These are phyloP conservation scores for Brasilioporus rufonigricans DNA, from an alignment of 768 basidiomycete genomes.

Conservation along the genomic window DNA sequence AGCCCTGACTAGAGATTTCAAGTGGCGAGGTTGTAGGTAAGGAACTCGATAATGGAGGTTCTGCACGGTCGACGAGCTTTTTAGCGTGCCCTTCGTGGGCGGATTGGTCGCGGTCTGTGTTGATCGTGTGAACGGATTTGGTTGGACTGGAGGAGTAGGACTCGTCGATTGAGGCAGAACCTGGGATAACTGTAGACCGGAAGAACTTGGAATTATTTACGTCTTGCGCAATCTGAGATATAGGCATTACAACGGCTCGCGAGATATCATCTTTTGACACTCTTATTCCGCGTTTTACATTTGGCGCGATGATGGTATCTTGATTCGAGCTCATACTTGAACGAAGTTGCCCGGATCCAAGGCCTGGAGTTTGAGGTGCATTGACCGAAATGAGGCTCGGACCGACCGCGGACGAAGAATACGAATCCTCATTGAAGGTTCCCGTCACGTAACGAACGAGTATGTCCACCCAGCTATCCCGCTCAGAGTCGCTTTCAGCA, in stretches of 20 bases:
- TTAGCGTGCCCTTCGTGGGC: conserved; percentile 31
- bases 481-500: conserved; percentile 91
- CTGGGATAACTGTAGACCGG: conserved; percentile 38
- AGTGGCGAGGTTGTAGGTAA: conserved; percentile 50
- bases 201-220: conserved; percentile 57
- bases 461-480: conserved; percentile 93
- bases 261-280: conserved; percentile 61
- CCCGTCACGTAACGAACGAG: conserved; percentile 87
- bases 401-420: conserved; percentile 41
- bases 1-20: conserved; percentile 30
- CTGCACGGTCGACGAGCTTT: conserved; percentile 47
- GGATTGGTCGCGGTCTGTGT: conserved; percentile 27
- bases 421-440: conserved; percentile 69
- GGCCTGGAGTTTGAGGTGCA: conserved; percentile 24
- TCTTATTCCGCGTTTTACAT: conserved; percentile 37
- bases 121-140: conserved; percentile 48
- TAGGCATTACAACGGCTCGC: conserved; percentile 51
- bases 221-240: conserved; percentile 57
- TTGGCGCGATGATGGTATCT: conserved; percentile 22
- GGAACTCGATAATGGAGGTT: conserved; percentile 62
- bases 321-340: conserved; percentile 53
- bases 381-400: conserved; percentile 26
- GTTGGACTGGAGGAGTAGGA: conserved; percentile 51
- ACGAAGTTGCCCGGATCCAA: conserved; percentile 45
- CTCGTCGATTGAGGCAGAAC: conserved; percentile 23